Conservation (phyloP, 371 early-diverging fungal genomes). For the Syncephalastrum contaminatum region DNA sequence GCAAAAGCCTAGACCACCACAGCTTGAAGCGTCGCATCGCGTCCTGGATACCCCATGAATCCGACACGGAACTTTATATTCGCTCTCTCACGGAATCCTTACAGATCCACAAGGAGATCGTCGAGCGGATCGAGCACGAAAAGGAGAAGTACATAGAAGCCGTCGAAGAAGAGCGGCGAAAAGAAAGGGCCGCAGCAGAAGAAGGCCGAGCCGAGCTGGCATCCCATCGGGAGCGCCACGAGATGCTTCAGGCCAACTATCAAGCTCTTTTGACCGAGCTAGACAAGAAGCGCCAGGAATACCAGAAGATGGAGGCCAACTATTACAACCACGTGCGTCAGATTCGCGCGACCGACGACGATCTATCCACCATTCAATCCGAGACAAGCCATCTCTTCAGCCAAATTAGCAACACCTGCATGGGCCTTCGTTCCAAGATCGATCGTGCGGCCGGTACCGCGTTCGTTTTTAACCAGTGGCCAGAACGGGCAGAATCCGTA, state of each 20-base stretch:
- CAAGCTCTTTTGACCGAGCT: conserved; percentile 21
- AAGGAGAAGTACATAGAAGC: conserved; percentile 24
- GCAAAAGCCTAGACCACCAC: background rate
- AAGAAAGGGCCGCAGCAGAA: conserved; percentile 12
- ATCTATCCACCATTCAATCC: conserved; percentile 28
- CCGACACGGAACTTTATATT: conserved; percentile 39
- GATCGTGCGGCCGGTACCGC: conserved; percentile 33
- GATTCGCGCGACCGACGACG: conserved; percentile 35
- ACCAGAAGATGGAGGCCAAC: conserved; percentile 34
- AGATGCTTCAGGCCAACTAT: conserved; percentile 15
- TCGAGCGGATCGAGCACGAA: conserved; percentile 39
- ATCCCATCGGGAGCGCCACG: conserved; percentile 5
- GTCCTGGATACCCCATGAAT: conserved; percentile 12
- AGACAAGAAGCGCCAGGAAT: conserved; percentile 25
- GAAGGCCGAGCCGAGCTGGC: conserved; percentile 9
- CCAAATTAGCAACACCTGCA: conserved; percentile 21
- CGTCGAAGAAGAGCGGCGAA: conserved; percentile 14
- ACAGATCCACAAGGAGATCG: conserved; percentile 39
- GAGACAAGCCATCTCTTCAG: conserved; percentile 21
- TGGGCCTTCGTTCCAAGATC: conserved; percentile 34
- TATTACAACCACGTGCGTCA: conserved; percentile 33
- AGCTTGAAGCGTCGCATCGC: conserved; percentile 2
- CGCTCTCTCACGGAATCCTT: conserved; percentile 37
- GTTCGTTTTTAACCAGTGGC: conserved; percentile 21
- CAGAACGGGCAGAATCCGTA: conserved; percentile 12